Evolutionary conservation across 495 filamentous ascomycete genomes (phyloP).

Genomic region (Xylaria castorea): DNA sequence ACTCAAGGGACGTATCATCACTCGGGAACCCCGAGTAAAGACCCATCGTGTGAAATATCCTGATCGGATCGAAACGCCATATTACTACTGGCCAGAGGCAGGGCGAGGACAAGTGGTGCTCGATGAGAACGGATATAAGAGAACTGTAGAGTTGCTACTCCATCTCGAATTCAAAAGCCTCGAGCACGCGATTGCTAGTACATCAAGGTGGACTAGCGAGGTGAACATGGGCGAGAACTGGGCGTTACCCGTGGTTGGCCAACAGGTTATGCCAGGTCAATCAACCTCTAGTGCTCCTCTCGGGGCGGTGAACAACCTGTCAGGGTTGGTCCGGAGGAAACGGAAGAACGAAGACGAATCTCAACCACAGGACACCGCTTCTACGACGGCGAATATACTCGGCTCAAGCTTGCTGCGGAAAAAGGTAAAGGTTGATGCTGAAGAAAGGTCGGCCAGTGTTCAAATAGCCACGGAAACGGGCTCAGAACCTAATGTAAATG

Average conservation of each 20-base stretch:
- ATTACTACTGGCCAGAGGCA: slow-evolving; percentile 72
- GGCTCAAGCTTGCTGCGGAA: slow-evolving; percentile 64
- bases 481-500: slow-evolving; percentile 54
- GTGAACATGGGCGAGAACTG: slow-evolving; percentile 49
- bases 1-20: slow-evolving; percentile 59
- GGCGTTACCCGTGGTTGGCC: slow-evolving; percentile 54
- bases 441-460: neutral
- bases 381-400: slow-evolving; percentile 40
- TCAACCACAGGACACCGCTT: slow-evolving; percentile 1
- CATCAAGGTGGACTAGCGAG: slow-evolving; percentile 72
- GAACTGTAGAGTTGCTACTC: slow-evolving; percentile 79
- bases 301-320: slow-evolving; percentile 42
- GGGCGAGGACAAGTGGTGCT: slow-evolving; percentile 75
- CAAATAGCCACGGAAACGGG: neutral
- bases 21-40: slow-evolving; percentile 64
- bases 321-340: slow-evolving; percentile 50
- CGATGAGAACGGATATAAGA: slow-evolving; percentile 74
- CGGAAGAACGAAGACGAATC: slow-evolving; percentile 31
- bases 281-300: slow-evolving; percentile 18
- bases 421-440: slow-evolving; percentile 60
- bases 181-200: slow-evolving; percentile 71
- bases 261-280: slow-evolving; percentile 32
- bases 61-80: slow-evolving; percentile 56
- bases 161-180: slow-evolving; percentile 81
- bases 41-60: slow-evolving; percentile 49